phyloP scores from a whole-genome alignment of 352 stramenopile genomes.

The Globisporangium paroecandrum region DNA sequence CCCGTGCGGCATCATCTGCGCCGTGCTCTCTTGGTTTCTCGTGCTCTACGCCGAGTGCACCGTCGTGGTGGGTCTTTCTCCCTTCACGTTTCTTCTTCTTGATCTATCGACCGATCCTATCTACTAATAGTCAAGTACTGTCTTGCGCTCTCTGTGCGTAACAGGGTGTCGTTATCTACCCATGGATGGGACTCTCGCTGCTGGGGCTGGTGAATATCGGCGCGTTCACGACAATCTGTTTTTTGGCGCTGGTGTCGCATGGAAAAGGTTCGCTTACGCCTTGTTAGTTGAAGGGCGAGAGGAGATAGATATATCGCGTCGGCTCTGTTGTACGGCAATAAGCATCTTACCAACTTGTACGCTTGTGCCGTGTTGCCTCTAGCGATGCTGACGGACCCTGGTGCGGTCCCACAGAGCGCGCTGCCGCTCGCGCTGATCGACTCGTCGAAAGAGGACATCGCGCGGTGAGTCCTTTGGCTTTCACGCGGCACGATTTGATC shows the following conservation, averaged over 20 bases:
- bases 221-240: slow-evolving; percentile 63
- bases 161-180: slow-evolving; percentile 85
- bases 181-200: slow-evolving; percentile 84
- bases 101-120: no score
- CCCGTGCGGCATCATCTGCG: slow-evolving; percentile 89
- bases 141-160: not conserved
- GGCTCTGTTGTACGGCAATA: not conserved
- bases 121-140: no score
- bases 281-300: not conserved
- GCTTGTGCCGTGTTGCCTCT: not conserved
- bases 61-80: slow-evolving; percentile 59
- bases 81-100: not conserved
- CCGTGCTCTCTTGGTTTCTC: slow-evolving; percentile 87
- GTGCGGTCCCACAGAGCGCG: slow-evolving; percentile 94
- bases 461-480: slow-evolving; percentile 27
- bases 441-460: slow-evolving; percentile 72
- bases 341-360: not conserved
- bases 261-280: slow-evolving; percentile 77
- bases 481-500: not conserved
- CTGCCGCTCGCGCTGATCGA: slow-evolving; percentile 78
- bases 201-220: slow-evolving; percentile 66
- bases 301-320: no score
- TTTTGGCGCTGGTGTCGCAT: slow-evolving; percentile 92
- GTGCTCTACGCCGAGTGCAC: slow-evolving; percentile 90
- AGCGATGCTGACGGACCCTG: slow-evolving; percentile 98